Percentiles rank a stretch among this genome's conserved stretches.
Evolutionary conservation across 2,329 filamentous ascomycete species (phyloP).

Genomic region (Macrophomina pseudophaseolina): DNA sequence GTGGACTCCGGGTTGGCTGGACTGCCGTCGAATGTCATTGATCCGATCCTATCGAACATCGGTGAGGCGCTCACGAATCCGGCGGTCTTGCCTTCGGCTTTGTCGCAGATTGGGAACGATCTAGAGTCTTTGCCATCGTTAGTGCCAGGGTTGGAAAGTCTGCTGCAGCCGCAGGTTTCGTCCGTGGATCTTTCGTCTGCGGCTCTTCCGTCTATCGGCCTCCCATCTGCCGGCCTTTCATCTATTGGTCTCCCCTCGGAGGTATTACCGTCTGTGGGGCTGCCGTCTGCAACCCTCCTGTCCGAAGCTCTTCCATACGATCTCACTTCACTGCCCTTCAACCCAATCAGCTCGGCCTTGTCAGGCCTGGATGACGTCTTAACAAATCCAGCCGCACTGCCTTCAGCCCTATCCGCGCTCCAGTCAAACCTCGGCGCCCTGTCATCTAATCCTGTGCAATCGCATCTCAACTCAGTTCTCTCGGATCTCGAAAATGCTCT

Average conservation of each 20-base stretch:
- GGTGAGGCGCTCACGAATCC: not conserved
- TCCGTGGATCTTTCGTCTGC: not conserved
- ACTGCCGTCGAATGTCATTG: not conserved
- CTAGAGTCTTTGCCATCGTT: not conserved
- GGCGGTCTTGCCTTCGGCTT: not conserved
- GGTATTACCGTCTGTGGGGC: not conserved
- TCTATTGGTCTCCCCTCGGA: not conserved
- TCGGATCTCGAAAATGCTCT: not conserved
- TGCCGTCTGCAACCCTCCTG: not conserved
- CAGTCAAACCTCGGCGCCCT: not conserved
- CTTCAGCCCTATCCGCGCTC: not conserved
- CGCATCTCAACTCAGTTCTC: not conserved
- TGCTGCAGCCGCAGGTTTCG: not conserved
- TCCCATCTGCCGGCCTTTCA: not conserved
- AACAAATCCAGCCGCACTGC: not conserved
- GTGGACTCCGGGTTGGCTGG: not conserved
- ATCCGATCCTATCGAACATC: not conserved
- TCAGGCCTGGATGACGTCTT: not conserved
- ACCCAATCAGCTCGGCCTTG: not conserved
- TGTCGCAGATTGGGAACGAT: not conserved
- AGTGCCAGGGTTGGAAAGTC: not conserved
- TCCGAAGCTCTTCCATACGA: not conserved
- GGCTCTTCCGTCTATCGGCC: not conserved
- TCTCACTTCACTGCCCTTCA: not conserved
- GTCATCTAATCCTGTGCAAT: not conserved